These are phyloP conservation scores for Melanomma pulvis-pyrius DNA, from an alignment of 495 filamentous ascomycete species.

Conservation along the genomic window DNA sequence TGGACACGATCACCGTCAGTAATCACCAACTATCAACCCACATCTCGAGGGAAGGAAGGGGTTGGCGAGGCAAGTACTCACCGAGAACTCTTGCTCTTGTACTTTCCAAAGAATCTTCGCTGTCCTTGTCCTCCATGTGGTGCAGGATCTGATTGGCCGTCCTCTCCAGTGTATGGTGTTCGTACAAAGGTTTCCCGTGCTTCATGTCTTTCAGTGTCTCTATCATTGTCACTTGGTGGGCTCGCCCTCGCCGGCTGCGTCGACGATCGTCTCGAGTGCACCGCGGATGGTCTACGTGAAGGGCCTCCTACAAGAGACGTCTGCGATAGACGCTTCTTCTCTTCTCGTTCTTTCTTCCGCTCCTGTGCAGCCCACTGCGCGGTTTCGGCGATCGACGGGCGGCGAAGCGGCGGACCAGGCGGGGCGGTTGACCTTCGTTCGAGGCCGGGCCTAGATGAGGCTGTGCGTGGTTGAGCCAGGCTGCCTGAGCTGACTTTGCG, in stretches of 20 bases:
- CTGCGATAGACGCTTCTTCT: no score
- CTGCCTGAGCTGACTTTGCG: not conserved
- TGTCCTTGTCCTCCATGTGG: conserved; percentile 34
- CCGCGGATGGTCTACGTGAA: not conserved
- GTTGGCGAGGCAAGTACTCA: conserved; percentile 1
- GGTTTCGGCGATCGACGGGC: not conserved
- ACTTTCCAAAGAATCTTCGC: conserved; percentile 28
- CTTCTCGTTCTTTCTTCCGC: no score
- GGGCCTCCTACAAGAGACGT: no score
- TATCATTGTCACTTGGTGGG: conserved; percentile 14
- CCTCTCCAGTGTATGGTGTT: conserved; percentile 14
- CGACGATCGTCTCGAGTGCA: not conserved
- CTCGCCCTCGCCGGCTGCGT: not conserved
- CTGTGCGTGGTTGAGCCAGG: not conserved
- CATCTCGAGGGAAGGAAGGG: not conserved
- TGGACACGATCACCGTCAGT: no score
- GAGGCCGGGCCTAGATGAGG: not conserved
- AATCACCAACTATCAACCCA: not conserved
- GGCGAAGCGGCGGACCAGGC: not conserved
- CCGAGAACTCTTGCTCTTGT: conserved; percentile 27
- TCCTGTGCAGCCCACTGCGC: no score
- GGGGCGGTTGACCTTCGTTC: not conserved
- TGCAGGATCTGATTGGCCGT: conserved; percentile 33
- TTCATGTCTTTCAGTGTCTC: conserved; percentile 34
- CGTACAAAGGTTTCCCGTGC: conserved; percentile 20